phyloP scores from a whole-genome alignment of 2,329 filamentous ascomycete species.

The Boeremia lycopersici region DNA sequence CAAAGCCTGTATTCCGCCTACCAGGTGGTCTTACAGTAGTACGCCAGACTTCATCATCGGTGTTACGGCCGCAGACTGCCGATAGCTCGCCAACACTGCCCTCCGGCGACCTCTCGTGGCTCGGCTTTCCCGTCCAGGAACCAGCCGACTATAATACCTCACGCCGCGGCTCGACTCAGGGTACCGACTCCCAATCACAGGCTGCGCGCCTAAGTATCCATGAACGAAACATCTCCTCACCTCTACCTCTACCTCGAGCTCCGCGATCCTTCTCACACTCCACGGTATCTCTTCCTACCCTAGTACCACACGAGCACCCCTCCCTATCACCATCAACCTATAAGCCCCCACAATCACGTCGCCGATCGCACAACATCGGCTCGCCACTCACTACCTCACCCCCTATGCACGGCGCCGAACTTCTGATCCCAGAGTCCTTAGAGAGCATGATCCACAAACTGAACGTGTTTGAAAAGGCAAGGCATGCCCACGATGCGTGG shows the following conservation, averaged over 20 bases:
- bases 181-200: background rate
- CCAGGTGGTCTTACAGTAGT: slow-evolving; percentile 33
- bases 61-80: background rate
- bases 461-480: slow-evolving; percentile 27
- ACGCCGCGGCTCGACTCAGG: background rate
- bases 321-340: background rate
- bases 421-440: background rate
- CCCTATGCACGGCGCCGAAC: background rate
- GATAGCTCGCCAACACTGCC: background rate
- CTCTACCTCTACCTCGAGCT: background rate
- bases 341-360: background rate
- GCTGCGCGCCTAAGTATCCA: background rate
- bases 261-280: background rate
- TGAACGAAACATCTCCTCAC: background rate
- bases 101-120: slow-evolving; percentile 3
- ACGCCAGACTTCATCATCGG: slow-evolving; percentile 11
- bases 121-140: slow-evolving; percentile 1
- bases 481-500: slow-evolving; percentile 30
- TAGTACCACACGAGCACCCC: background rate
- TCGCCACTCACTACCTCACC: background rate
- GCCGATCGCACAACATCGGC: slow-evolving; percentile 8
- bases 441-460: background rate
- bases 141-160: slow-evolving; percentile 1
- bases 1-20: slow-evolving; percentile 27
- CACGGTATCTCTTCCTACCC: background rate